These are phyloP conservation scores for Pharus latifolius DNA, from an alignment of 176 grass and related monocot species.

Conservation along the genomic window DNA sequence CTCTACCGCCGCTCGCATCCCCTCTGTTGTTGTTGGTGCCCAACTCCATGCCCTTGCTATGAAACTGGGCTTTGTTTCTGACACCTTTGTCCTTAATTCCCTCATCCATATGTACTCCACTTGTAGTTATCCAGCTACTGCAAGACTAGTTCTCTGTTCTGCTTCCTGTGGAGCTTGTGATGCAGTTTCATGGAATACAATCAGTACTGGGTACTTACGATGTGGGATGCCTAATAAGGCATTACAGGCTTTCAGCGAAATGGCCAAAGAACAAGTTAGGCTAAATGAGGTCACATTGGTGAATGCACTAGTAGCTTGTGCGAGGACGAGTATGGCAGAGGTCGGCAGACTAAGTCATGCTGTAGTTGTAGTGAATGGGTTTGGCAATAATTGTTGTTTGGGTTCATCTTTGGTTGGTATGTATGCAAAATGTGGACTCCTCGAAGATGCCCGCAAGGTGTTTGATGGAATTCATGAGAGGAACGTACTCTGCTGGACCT, in stretches of 20 bases:
- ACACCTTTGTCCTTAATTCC: slow-evolving; percentile 77
- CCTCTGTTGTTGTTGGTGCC: slow-evolving; percentile 30
- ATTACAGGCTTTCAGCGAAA: slow-evolving; percentile 43
- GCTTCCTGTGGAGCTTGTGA: slow-evolving; percentile 41
- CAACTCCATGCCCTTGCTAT: slow-evolving; percentile 61
- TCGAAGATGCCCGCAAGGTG: slow-evolving; percentile 54
- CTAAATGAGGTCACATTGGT: slow-evolving; percentile 72
- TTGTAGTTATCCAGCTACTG: slow-evolving; percentile 37
- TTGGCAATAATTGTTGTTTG: slow-evolving; percentile 53
- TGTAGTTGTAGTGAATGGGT: slow-evolving; percentile 55
- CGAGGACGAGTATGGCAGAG: slow-evolving; percentile 24
- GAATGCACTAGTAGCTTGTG: slow-evolving; percentile 66
- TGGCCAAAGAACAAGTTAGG: slow-evolving; percentile 29
- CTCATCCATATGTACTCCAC: slow-evolving; percentile 72
- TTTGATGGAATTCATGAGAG: slow-evolving; percentile 55
- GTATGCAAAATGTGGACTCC: slow-evolving; percentile 64
- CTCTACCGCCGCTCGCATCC: slow-evolving; percentile 33
- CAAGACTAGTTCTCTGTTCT: slow-evolving; percentile 57
- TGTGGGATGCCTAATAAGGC: slow-evolving; percentile 42
- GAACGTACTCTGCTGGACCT: slow-evolving; percentile 82
- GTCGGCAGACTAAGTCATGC: slow-evolving; percentile 52
- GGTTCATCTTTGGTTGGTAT: slow-evolving; percentile 76
- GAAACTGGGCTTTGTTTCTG: slow-evolving; percentile 46
- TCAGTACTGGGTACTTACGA: slow-evolving; percentile 62
- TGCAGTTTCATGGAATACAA: slow-evolving; percentile 77